These are phyloP conservation scores for Boletus tomentosulus DNA, from an alignment of 768 basidiomycete species.

Conservation along the genomic window DNA sequence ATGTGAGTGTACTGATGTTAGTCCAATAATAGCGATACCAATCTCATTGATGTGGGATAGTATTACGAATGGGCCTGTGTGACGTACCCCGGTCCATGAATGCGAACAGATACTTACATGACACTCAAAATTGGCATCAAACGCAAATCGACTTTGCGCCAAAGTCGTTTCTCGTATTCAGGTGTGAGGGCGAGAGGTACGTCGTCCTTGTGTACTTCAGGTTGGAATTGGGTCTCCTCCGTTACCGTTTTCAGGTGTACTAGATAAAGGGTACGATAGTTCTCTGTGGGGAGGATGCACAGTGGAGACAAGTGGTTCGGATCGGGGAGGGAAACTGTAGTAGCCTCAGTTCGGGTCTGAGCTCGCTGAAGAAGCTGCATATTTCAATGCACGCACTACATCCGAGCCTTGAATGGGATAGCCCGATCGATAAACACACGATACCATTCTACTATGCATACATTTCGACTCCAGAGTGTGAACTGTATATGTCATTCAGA, in stretches of 20 bases:
- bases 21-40: too few relatives aligned
- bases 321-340: too few relatives aligned
- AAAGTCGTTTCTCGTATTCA: conserved; percentile 49
- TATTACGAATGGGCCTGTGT: too few relatives aligned
- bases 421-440: too few relatives aligned
- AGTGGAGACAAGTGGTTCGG: too few relatives aligned
- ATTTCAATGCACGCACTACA: too few relatives aligned
- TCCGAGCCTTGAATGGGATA: too few relatives aligned
- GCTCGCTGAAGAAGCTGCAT: too few relatives aligned
- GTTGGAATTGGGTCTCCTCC: background rate
- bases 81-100: conserved; percentile 58
- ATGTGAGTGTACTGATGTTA: conserved; percentile 34
- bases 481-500: too few relatives aligned
- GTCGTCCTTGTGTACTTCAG: background rate
- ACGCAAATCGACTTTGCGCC: conserved; percentile 53
- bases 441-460: too few relatives aligned
- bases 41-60: background rate
- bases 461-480: too few relatives aligned
- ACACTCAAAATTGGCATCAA: conserved; percentile 54
- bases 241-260: background rate
- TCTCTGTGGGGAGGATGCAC: background rate
- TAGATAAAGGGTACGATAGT: background rate
- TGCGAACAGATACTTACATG: conserved; percentile 58
- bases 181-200: conserved; percentile 7
- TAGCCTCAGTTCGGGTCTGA: too few relatives aligned